Conservation (phyloP, 2,329 filamentous ascomycete genomes). For the Dichotomopilus funicola region DNA sequence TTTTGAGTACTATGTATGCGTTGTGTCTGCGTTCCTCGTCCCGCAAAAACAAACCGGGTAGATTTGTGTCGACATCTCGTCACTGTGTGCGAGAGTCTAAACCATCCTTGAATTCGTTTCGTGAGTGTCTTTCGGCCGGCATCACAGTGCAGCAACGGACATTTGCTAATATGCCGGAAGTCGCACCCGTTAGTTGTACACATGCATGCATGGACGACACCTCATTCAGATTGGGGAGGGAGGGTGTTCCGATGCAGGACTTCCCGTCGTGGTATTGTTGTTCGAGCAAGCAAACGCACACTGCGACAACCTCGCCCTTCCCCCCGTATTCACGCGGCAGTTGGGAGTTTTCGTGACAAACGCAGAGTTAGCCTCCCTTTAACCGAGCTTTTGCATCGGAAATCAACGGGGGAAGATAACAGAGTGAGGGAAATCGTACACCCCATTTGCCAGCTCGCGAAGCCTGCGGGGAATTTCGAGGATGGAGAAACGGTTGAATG, state of each 20-base stretch:
- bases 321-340: neutral
- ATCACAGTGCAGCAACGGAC: constrained; percentile 12
- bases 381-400: no score
- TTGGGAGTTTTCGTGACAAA: constrained; percentile 19
- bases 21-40: no score
- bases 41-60: no score
- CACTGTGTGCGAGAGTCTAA: no score
- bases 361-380: neutral
- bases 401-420: no score
- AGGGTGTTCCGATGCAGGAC: constrained; percentile 13
- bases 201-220: constrained; percentile 14
- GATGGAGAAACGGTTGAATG: no score
- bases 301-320: constrained; percentile 2
- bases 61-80: no score
- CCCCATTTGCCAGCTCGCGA: no score
- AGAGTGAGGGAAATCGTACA: no score
- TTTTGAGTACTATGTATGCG: neutral
- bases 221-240: constrained; percentile 1
- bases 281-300: constrained; percentile 19
- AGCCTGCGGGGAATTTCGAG: no score
- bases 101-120: neutral
- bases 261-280: constrained; percentile 13
- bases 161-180: constrained; percentile 19
- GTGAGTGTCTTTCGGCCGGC: constrained; percentile 8
- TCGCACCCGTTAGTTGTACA: constrained; percentile 17